Evolutionary conservation across 345 rosid genomes (phyloP).

Genomic region (Camelina laxa): DNA sequence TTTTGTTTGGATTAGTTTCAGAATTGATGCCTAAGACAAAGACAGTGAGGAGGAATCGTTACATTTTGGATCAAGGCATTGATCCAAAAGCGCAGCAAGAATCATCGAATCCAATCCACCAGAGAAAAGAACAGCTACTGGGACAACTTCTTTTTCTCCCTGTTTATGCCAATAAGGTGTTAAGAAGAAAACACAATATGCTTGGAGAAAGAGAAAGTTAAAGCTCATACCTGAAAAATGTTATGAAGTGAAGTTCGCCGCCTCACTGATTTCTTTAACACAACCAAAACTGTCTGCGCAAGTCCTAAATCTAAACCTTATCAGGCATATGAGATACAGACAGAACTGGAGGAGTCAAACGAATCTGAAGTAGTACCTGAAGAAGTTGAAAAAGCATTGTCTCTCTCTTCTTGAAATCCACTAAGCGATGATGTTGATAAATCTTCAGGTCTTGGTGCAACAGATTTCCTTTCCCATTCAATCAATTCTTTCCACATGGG

Average conservation of each 20-base stretch:
- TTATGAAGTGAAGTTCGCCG: conserved; percentile 60
- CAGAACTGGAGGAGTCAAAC: not conserved
- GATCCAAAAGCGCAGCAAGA: conserved; percentile 81
- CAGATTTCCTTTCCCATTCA: conserved; percentile 68
- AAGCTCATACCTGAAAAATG: conserved; percentile 60
- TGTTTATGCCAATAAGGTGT: conserved; percentile 36
- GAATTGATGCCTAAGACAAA: not conserved
- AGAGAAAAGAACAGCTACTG: conserved; percentile 91
- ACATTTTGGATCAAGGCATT: conserved; percentile 78
- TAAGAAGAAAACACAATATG: not conserved
- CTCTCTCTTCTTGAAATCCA: conserved; percentile 19
- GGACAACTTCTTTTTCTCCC: conserved; percentile 60
- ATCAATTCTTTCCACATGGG: conserved; percentile 59
- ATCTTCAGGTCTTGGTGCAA: conserved; percentile 61
- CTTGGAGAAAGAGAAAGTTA: not conserved
- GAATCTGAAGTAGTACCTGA: conserved; percentile 33
- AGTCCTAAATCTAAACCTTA: conserved; percentile 44
- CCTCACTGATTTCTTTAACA: conserved; percentile 71
- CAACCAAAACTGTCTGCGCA: conserved; percentile 64
- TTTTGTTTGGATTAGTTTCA: not conserved
- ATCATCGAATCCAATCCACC: conserved; percentile 99
- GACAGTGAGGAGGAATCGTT: conserved; percentile 26
- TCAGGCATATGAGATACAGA: conserved; percentile 22
- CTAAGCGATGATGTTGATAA: conserved; percentile 35
- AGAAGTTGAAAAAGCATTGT: conserved; percentile 22